Evolutionary conservation across 106 monocot species (phyloP).

Genomic region (Hemerocallis citrina): DNA sequence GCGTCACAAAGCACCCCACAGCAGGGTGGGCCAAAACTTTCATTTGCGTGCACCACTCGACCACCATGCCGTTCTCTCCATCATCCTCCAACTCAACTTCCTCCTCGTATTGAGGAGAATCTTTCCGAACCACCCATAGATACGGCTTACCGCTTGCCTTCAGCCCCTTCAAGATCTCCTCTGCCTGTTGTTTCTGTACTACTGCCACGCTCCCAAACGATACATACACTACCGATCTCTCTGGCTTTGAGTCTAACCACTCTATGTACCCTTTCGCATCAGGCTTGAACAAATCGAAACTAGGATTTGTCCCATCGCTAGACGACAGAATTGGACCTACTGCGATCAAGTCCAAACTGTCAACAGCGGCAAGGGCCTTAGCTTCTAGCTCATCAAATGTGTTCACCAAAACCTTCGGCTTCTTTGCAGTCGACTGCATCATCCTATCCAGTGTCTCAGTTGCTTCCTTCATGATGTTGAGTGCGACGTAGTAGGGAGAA

Average conservation of each 20-base stretch:
- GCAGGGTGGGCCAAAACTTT: constrained; percentile 20
- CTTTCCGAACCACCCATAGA: constrained; percentile 35
- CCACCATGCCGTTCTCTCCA: constrained; percentile 18
- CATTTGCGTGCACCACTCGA: constrained; percentile 26
- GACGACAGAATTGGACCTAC: constrained; percentile 14
- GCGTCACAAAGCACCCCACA: constrained; percentile 58
- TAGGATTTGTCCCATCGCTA: no score
- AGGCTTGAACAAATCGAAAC: neutral
- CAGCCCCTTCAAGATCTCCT: constrained; percentile 28
- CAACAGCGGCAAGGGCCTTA: constrained; percentile 8
- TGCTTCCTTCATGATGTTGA: neutral
- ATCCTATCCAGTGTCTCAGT: constrained; percentile 4
- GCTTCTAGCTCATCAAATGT: constrained; percentile 24
- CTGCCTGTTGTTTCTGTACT: constrained; percentile 23
- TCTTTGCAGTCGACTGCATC: neutral
- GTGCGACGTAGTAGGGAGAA: neutral
- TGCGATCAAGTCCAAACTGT: constrained; percentile 9
- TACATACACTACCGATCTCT: constrained; percentile 38
- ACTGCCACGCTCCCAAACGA: constrained; percentile 37
- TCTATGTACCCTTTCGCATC: constrained; percentile 30
- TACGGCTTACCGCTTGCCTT: constrained; percentile 27
- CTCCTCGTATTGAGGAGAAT: constrained; percentile 1
- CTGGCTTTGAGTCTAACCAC: constrained; percentile 38
- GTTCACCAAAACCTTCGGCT: constrained; percentile 24
- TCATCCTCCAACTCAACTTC: neutral